Evolutionary conservation across 345 rosid genomes (phyloP).

Genomic region (Pelargonium nanum): DNA sequence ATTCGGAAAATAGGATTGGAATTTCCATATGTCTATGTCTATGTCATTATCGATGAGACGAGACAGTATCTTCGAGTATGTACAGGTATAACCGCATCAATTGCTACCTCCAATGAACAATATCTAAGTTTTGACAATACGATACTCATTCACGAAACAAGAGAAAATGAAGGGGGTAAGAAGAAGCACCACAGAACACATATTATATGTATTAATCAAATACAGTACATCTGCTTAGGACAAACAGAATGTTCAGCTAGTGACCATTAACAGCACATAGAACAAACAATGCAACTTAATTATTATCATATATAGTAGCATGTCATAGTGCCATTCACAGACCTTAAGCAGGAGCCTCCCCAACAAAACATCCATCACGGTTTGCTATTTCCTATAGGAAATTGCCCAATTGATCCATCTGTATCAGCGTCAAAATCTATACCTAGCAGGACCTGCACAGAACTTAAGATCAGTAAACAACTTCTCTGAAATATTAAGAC

Average conservation of each 20-base stretch:
- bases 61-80: too few species aligned
- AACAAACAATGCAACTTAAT: background rate
- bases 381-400: slow-evolving; percentile 97
- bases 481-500: background rate
- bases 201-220: too few species aligned
- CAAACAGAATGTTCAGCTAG: background rate
- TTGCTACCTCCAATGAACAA: too few species aligned
- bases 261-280: background rate
- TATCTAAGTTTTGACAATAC: too few species aligned
- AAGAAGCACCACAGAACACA: too few species aligned
- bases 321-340: slow-evolving; percentile 6
- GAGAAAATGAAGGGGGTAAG: too few species aligned
- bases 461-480: slow-evolving; percentile 7
- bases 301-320: background rate
- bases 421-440: slow-evolving; percentile 96
- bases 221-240: background rate
- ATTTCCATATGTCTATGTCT: too few species aligned
- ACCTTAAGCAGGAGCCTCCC: slow-evolving; percentile 96
- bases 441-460: slow-evolving; percentile 70
- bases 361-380: slow-evolving; percentile 93
- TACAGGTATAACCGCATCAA: too few species aligned
- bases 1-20: too few species aligned
- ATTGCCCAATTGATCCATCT: slow-evolving; percentile 95
- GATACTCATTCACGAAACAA: too few species aligned
- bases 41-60: too few species aligned